phyloP scores from a whole-genome alignment of 2,329 filamentous ascomycete genomes.

The Phaeoacremonium minimum region DNA sequence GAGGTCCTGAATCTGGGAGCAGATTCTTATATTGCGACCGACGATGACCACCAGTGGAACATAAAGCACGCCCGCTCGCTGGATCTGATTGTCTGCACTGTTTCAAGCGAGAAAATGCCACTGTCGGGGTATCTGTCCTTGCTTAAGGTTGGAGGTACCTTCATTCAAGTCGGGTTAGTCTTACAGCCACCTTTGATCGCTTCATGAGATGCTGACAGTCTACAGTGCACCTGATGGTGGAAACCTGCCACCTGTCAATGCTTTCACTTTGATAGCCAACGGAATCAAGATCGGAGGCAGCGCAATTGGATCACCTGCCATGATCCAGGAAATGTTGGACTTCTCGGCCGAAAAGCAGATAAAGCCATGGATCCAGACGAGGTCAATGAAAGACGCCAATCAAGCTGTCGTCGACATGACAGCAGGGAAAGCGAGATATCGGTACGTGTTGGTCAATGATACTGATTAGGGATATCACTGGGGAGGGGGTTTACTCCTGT shows the following conservation, averaged over 20 bases:
- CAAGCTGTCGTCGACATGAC: slow-evolving; percentile 51
- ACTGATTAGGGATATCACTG: neutral
- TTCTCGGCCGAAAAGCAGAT: slow-evolving; percentile 53
- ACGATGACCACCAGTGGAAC: slow-evolving; percentile 47
- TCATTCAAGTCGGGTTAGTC: slow-evolving; percentile 56
- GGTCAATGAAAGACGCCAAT: slow-evolving; percentile 51
- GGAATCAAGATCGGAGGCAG: slow-evolving; percentile 42
- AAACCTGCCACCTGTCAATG: slow-evolving; percentile 36
- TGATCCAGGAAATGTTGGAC: slow-evolving; percentile 55
- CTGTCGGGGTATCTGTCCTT: slow-evolving; percentile 55
- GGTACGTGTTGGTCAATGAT: slow-evolving; percentile 39
- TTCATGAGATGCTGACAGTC: neutral
- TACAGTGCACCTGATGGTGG: slow-evolving; percentile 44
- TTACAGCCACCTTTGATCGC: too few relatives aligned
- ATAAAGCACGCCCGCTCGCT: slow-evolving; percentile 42
- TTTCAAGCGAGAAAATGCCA: slow-evolving; percentile 50
- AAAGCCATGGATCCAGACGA: slow-evolving; percentile 49
- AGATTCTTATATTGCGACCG: slow-evolving; percentile 35
- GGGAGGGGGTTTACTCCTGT: neutral
- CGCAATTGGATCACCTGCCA: slow-evolving; percentile 37
- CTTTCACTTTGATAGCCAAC: slow-evolving; percentile 53
- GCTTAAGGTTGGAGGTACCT: slow-evolving; percentile 53
- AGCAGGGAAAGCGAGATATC: slow-evolving; percentile 43
- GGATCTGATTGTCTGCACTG: slow-evolving; percentile 55
- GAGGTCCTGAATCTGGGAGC: slow-evolving; percentile 55